A percentile compares a stretch with the other conserved stretches of the same genome.
Conservation (phyloP, 2,329 filamentous ascomycete genomes). For the Sporothrix pseudoabietina region DNA sequence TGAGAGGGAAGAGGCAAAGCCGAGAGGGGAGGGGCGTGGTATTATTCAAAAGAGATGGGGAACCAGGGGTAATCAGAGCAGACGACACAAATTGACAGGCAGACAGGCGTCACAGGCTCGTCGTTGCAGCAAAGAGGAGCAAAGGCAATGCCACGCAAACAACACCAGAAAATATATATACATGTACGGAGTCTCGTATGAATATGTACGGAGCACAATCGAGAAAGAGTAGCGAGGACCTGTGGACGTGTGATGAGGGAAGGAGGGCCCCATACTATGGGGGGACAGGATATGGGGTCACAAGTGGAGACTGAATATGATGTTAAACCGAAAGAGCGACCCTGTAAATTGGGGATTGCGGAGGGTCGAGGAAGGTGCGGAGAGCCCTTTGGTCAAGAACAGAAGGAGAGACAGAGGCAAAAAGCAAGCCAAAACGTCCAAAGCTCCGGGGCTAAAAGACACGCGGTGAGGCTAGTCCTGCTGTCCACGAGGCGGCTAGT, state of each 20-base stretch:
- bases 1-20: conserved; percentile 1
- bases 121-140: neutral
- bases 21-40: conserved; percentile 19
- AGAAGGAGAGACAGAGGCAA: conserved; percentile 6
- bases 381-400: neutral
- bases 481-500: neutral
- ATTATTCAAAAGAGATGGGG: conserved; percentile 17
- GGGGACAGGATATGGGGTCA: conserved; percentile 22
- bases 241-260: neutral
- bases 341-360: conserved; percentile 26
- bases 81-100: neutral
- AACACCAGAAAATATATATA: neutral
- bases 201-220: neutral
- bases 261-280: conserved; percentile 11
- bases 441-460: conserved; percentile 1
- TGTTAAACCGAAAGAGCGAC: conserved; percentile 26
- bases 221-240: neutral
- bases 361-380: conserved; percentile 24
- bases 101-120: neutral
- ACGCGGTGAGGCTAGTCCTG: conserved; percentile 6
- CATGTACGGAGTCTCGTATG: neutral
- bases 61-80: neutral
- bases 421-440: conserved; percentile 13
- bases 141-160: conserved; percentile 10
- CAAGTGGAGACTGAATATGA: conserved; percentile 24